Percentiles rank a stretch among this genome's conserved stretches.
Evolutionary conservation across 768 basidiomycete genomes (phyloP).

Genomic region (Phylloporus arenicola): DNA sequence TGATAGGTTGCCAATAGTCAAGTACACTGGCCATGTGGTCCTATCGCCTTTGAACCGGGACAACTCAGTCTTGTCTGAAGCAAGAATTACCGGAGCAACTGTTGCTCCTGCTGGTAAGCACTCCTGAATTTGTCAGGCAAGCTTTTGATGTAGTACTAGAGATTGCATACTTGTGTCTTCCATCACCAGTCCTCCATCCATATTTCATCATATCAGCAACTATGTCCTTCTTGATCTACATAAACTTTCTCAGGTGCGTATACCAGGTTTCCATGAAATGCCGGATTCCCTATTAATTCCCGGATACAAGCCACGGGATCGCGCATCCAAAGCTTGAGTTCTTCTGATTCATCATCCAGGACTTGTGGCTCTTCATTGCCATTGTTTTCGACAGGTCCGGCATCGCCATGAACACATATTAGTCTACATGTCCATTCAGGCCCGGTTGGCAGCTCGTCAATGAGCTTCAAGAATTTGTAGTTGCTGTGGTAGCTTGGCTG

Average conservation of each 20-base stretch:
- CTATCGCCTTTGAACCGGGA: not conserved
- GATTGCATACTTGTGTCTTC: not conserved
- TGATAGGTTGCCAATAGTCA: not conserved
- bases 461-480: not conserved
- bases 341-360: slow-evolving; percentile 1
- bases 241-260: slow-evolving; percentile 6
- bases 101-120: not conserved
- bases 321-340: slow-evolving; percentile 27
- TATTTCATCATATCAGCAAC: slow-evolving; percentile 1
- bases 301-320: slow-evolving; percentile 31
- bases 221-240: not conserved
- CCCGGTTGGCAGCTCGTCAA: not conserved
- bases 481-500: not conserved
- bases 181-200: slow-evolving; percentile 13
- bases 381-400: too few species aligned
- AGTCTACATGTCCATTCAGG: not conserved
- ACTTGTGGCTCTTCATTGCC: too few species aligned
- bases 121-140: not conserved
- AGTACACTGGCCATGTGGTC: slow-evolving; percentile 1
- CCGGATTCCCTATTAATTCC: slow-evolving; percentile 27
- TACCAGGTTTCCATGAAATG: not conserved
- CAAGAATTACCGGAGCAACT: not conserved
- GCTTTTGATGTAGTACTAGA: too few species aligned
- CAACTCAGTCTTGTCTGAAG: slow-evolving; percentile 1
- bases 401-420: not conserved